Base-by-base conservation (phyloP, 208 protist genomes). In the Trypanosoma lewisi region DNA sequence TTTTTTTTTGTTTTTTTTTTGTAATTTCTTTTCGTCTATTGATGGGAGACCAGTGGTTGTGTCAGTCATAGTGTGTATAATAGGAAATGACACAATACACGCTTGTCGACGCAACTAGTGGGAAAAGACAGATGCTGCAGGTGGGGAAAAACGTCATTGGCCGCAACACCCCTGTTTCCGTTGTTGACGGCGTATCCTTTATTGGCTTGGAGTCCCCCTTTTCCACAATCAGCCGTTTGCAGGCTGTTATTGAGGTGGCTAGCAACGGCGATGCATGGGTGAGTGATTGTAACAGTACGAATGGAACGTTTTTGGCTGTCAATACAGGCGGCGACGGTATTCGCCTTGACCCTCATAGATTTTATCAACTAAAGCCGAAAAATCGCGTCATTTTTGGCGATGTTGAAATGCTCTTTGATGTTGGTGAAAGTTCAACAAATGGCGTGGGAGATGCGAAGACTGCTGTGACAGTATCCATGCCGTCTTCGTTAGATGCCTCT, bases 211-310 rank as follows among this genome's bases (percentile, higher is more conserved):
- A 88, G 31, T 89, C 87, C 0, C 75, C 85, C 2, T 73, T 63
- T 16, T 56, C 67, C 2, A 75, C 85, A 3, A 73, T 96, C 21
- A 96, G 90, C 60, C 77, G 90, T 4, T 73, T 87, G 69, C 90
- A 96, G 54, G 90, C 90, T 0, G 70, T 84, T 19, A 81, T 96
- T 51, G 83, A 92, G 36, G 58, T 96, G 1, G 75, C 67, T 16
- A 39, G 77, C 7, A 96, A 96, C 63, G 87, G 85, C 0, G 90
- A 96, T 53, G 86, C 82, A 30, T 96, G 90, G 87, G 45, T 96
- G 14, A 67, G 58, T 25, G 90, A 96, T 70, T 90, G 83, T 70
- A 78, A 82, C 37, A 94, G 87, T 34, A 96, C 90, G 2, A 96
- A 96, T 75, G 90, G 90, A 14, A 96, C 90, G 1, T 83, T 82